phyloP scores from a whole-genome alignment of 2,329 filamentous ascomycete species.

The Neonectria punicea region DNA sequence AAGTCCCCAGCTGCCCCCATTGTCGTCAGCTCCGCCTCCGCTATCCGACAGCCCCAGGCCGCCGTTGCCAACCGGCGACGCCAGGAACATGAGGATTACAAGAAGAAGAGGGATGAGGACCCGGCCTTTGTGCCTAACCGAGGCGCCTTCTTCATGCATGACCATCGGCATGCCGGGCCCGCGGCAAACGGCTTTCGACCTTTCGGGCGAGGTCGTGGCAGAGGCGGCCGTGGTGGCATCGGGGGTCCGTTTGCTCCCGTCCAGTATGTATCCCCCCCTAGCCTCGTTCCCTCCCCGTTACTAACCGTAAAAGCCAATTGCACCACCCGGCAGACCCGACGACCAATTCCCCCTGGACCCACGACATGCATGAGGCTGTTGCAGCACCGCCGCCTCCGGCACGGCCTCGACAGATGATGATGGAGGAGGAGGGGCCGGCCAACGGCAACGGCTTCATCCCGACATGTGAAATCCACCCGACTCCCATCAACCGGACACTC shows the following conservation, averaged over 20 bases:
- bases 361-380: slow-evolving; percentile 90
- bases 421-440: slow-evolving; percentile 60
- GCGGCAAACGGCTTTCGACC: slow-evolving; percentile 81
- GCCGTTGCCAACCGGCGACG: slow-evolving; percentile 76
- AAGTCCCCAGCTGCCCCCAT: slow-evolving; percentile 60
- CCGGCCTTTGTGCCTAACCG: slow-evolving; percentile 94
- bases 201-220: slow-evolving; percentile 73
- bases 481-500: slow-evolving; percentile 78
- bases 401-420: slow-evolving; percentile 55
- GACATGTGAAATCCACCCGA: slow-evolving; percentile 67
- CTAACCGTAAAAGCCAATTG: slow-evolving; percentile 50
- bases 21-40: slow-evolving; percentile 64
- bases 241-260: slow-evolving; percentile 68
- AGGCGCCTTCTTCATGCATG: slow-evolving; percentile 97
- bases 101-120: slow-evolving; percentile 86
- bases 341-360: slow-evolving; percentile 83
- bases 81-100: slow-evolving; percentile 91
- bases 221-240: slow-evolving; percentile 68
- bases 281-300: slow-evolving; percentile 13
- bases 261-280: slow-evolving; percentile 64
- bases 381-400: slow-evolving; percentile 55
- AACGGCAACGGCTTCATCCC: slow-evolving; percentile 66
- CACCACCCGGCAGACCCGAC: slow-evolving; percentile 67
- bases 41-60: slow-evolving; percentile 61
- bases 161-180: slow-evolving; percentile 83